These are phyloP conservation scores for Sclerotiophoma versabilis DNA, from an alignment of 2,329 filamentous ascomycete species.

Conservation along the genomic window DNA sequence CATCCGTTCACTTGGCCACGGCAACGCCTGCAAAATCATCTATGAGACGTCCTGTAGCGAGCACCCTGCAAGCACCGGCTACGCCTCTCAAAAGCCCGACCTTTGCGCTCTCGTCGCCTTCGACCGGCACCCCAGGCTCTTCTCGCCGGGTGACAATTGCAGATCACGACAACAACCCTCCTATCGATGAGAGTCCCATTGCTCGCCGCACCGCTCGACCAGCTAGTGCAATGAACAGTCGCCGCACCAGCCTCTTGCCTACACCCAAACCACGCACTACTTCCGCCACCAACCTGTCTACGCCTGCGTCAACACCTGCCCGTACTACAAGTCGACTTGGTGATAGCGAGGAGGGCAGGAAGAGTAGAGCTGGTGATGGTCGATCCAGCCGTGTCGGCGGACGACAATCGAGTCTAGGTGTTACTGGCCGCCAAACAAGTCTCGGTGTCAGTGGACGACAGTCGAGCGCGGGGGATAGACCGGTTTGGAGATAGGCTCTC, in stretches of 20 bases:
- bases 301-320: constrained; percentile 21
- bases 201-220: constrained; percentile 36
- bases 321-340: constrained; percentile 34
- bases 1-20: constrained; percentile 32
- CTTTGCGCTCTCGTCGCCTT: constrained; percentile 18
- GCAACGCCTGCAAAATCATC: constrained; percentile 37
- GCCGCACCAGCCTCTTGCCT: constrained; percentile 40
- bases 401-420: constrained; percentile 29
- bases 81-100: constrained; percentile 40
- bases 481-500: constrained; percentile 36
- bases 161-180: constrained; percentile 28
- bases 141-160: constrained; percentile 31
- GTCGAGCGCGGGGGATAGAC: constrained; percentile 29
- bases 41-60: constrained; percentile 37
- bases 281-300: constrained; percentile 28
- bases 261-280: constrained; percentile 37
- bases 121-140: constrained; percentile 34
- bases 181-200: constrained; percentile 40
- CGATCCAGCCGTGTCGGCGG: constrained; percentile 35
- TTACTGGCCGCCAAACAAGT: constrained; percentile 26
- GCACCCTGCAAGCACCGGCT: constrained; percentile 38
- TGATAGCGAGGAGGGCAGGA: constrained; percentile 33
- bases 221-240: constrained; percentile 40
- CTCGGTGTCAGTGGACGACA: constrained; percentile 23
- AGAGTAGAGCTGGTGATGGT: constrained; percentile 30